Conservation (phyloP, 805 yeast species). For the Kregervanrija delftensis region DNA sequence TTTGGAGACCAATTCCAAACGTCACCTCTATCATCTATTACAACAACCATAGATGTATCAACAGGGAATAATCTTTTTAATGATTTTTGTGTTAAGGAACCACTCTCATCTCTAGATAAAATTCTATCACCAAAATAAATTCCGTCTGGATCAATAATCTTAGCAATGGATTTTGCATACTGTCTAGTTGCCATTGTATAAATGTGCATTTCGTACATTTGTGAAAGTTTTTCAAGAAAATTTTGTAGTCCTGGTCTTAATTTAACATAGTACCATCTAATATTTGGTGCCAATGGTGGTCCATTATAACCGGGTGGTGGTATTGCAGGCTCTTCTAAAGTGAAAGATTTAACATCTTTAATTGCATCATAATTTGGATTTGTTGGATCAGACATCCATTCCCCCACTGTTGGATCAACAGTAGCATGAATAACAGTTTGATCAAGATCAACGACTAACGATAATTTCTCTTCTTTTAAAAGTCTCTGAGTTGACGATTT, state of each 20-base stretch:
- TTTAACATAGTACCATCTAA: constrained; percentile 89
- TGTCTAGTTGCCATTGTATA: constrained; percentile 98
- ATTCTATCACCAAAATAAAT: constrained; percentile 85
- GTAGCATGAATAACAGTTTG: constrained; percentile 98
- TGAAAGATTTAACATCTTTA: constrained; percentile 72
- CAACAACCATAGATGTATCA: constrained; percentile 92
- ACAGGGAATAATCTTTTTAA: constrained; percentile 87
- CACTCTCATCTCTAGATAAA: constrained; percentile 89
- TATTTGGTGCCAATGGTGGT: constrained; percentile 48
- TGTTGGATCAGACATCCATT: constrained; percentile 83
- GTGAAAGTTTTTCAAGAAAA: constrained; percentile 58
- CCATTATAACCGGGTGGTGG: constrained; percentile 54
- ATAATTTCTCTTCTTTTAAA: constrained; percentile 57
- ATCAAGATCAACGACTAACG: constrained; percentile 91
- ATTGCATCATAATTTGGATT: constrained; percentile 84
- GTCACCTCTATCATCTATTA: constrained; percentile 96
- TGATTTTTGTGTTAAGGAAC: constrained; percentile 83
- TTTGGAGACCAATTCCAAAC: constrained; percentile 98
- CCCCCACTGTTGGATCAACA: constrained; percentile 94
- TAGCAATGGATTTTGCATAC: constrained; percentile 85
- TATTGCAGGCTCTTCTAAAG: constrained; percentile 68
- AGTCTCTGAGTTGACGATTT: constrained; percentile 55
- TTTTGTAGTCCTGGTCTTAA: constrained; percentile 78
- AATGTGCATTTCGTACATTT: constrained; percentile 81
- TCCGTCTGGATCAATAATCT: constrained; percentile 86